Conservation (phyloP, 495 filamentous ascomycete species). For the Echria macrotheca region DNA sequence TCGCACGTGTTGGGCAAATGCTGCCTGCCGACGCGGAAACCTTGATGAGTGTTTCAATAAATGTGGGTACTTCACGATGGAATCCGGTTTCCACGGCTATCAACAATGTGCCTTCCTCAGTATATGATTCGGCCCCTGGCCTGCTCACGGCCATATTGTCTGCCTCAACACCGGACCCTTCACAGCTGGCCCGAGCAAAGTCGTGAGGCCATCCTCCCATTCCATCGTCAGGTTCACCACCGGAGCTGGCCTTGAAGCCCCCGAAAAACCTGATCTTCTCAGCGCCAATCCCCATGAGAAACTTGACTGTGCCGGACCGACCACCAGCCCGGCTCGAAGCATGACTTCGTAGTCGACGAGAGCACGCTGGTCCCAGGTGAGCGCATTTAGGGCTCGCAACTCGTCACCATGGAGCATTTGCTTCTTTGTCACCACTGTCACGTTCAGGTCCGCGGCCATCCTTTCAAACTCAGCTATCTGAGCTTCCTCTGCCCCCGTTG, state of each 20-base stretch:
- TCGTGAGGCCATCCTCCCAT: constrained; percentile 15
- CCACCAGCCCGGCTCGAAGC: constrained; percentile 24
- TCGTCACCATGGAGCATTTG: constrained; percentile 24
- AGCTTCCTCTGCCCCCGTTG: constrained; percentile 20
- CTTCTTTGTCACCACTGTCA: constrained; percentile 26
- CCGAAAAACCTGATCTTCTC: constrained; percentile 15
- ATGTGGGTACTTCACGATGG: no score
- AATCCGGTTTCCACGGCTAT: no score
- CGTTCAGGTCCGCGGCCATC: constrained; percentile 17
- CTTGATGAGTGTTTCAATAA: no score
- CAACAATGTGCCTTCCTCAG: no score
- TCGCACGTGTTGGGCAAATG: no score
- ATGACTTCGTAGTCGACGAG: constrained; percentile 38
- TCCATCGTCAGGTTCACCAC: constrained; percentile 3
- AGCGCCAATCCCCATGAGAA: constrained; percentile 35
- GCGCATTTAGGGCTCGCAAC: constrained; percentile 13
- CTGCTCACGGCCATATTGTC: constrained; percentile 22
- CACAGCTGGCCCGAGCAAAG: constrained; percentile 16
- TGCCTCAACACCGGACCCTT: constrained; percentile 2
- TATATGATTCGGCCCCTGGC: no score
- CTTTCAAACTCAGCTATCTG: constrained; percentile 16
- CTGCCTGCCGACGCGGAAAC: no score
- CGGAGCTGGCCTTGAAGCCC: not conserved
- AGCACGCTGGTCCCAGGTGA: constrained; percentile 31
- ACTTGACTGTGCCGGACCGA: constrained; percentile 27